Conservation (phyloP, 2,329 filamentous ascomycete genomes). For the Chrysosporium keratinophilum region DNA sequence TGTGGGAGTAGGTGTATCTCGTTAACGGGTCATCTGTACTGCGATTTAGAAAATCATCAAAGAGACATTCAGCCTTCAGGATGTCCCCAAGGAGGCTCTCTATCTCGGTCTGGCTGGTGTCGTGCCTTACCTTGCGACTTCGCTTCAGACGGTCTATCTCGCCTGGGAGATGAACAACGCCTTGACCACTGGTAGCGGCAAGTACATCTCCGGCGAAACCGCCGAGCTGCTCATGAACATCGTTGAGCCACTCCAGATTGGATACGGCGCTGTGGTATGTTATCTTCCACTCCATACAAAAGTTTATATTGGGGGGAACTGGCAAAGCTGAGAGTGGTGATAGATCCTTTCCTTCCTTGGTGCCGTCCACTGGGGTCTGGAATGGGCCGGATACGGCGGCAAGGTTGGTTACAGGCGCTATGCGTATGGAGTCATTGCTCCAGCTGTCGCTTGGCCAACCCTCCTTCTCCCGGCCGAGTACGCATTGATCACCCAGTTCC, state of each 20-base stretch:
- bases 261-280: conserved; percentile 74
- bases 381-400: conserved; percentile 62
- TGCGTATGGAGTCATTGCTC: conserved; percentile 67
- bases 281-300: background rate
- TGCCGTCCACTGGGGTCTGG: conserved; percentile 86
- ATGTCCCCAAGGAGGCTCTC: conserved; percentile 58
- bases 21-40: background rate
- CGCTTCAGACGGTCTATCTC: conserved; percentile 68
- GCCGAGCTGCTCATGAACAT: conserved; percentile 62
- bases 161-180: conserved; percentile 71
- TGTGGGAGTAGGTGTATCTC: background rate
- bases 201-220: conserved; percentile 58
- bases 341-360: conserved; percentile 88
- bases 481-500: conserved; percentile 75
- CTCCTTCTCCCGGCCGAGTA: conserved; percentile 73
- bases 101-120: conserved; percentile 66
- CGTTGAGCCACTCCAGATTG: conserved; percentile 78
- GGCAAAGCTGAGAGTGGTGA: background rate
- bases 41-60: conserved; percentile 49
- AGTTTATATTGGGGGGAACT: background rate
- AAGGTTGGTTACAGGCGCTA: conserved; percentile 68
- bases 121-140: conserved; percentile 76
- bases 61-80: conserved; percentile 55
- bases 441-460: conserved; percentile 80
- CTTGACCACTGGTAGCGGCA: conserved; percentile 48